Base-by-base conservation (phyloP, 345 rosid species). In the Excoecaria cochinchinensis region DNA sequence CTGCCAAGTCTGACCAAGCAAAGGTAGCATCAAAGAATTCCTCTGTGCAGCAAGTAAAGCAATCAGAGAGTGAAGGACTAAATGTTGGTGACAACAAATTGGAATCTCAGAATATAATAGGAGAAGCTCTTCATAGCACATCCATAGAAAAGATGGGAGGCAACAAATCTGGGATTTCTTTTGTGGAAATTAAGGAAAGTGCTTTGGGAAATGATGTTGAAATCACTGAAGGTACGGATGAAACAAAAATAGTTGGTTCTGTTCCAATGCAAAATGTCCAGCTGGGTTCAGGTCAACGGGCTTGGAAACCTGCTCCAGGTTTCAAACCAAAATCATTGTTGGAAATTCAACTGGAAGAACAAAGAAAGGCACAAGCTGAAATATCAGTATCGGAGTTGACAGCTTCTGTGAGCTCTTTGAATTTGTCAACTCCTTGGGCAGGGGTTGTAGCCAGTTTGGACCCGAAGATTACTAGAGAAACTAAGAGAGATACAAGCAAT, bases 241-340 rank as follows among this genome's bases (percentile, higher is more conserved):
- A 89, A 47, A 70, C 71, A 7, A 22, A 40, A 15, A 19, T 51
- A 39, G 66, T 64, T 71, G 71, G 56, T n/a, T 70, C 86, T 73
- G 73, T 72, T 19, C 67, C 85, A 19, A 67, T 53, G 70, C 87
- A 74, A 69, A 81, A 58, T 72, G n/a, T 81, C 67, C 84, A 77
- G 69, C 58, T 82, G 38, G 85, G 79, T 68, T 72, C 86, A 3
- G 85, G 78, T 44, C 88, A 85, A 68, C 79, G 91, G 67, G 97
- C 95, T 70, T 96, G 99, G 99, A 93, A 90, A 85, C 92, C 95
- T 87, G 97, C 99, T 79, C 97, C 97, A 62, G 97, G 98, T 80
- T 87, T 90, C 86, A 96, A 88, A 85, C 88, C 97, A 16, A 96
- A 89, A 87, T 93, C 99, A 42, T 80, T 96, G 76, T 81, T 96